These are phyloP conservation scores for Beauveria sp. DNA, from an alignment of 2,329 filamentous ascomycete species.

Conservation along the genomic window DNA sequence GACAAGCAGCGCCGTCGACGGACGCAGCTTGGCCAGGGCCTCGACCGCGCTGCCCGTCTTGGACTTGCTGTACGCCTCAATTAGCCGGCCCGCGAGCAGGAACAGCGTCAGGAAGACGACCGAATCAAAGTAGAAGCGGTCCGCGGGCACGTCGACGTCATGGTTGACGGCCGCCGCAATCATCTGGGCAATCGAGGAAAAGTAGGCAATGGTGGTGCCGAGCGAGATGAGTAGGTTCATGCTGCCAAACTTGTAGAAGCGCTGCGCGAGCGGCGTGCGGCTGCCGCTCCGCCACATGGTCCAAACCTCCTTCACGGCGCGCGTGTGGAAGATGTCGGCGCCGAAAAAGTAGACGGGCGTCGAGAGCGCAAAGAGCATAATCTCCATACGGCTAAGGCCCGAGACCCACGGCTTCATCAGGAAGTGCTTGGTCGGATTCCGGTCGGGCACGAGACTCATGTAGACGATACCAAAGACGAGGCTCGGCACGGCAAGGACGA, in stretches of 20 bases:
- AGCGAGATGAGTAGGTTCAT: constrained; percentile 94
- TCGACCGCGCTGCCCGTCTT: constrained; percentile 83
- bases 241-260: constrained; percentile 89
- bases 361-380: constrained; percentile 71
- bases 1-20: constrained; percentile 67
- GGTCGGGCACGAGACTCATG: constrained; percentile 68
- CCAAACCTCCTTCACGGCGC: constrained; percentile 70
- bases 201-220: constrained; percentile 80
- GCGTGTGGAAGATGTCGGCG: constrained; percentile 75
- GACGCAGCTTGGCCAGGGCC: constrained; percentile 68
- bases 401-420: constrained; percentile 64
- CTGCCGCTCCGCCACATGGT: constrained; percentile 72
- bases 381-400: constrained; percentile 69
- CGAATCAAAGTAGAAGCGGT: constrained; percentile 76
- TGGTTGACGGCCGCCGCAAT: constrained; percentile 50
- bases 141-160: constrained; percentile 30
- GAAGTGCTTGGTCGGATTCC: constrained; percentile 51
- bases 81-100: constrained; percentile 63
- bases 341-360: constrained; percentile 84
- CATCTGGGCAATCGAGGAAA: constrained; percentile 73
- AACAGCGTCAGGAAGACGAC: constrained; percentile 90
- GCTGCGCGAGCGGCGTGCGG: constrained; percentile 60
- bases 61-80: constrained; percentile 87
- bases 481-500: constrained; percentile 67
- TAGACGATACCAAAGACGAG: constrained; percentile 85